Conservation (phyloP, 2,329 filamentous ascomycete genomes). For the Aspergillus uvarum region DNA sequence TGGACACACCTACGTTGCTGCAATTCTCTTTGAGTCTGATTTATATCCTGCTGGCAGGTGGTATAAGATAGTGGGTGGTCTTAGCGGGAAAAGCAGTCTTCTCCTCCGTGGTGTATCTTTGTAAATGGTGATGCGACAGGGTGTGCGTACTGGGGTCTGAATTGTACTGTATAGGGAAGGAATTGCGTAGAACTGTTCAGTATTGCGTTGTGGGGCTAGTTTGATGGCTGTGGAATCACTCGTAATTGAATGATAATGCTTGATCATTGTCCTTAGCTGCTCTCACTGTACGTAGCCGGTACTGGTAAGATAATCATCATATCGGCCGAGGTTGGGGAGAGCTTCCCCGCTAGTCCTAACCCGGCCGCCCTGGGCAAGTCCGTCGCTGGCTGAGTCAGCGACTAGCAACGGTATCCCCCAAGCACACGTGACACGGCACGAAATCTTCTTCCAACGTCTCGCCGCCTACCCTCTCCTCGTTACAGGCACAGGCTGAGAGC, state of each 20-base stretch:
- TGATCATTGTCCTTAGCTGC: too few species aligned
- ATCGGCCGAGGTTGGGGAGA: background rate
- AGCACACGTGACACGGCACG: conserved; percentile 25
- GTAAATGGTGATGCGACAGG: background rate
- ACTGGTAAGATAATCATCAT: too few species aligned
- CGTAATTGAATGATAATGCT: too few species aligned
- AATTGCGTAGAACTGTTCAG: background rate
- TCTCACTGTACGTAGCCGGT: too few species aligned
- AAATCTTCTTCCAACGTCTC: conserved; percentile 37
- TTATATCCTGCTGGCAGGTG: conserved; percentile 1
- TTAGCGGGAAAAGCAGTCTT: background rate
- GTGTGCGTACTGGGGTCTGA: background rate
- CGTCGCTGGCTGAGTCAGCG: conserved; percentile 26
- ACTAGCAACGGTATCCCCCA: background rate
- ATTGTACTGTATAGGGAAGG: background rate
- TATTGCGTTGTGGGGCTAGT: background rate
- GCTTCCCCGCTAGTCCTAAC: conserved; percentile 10
- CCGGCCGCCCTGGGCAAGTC: background rate
- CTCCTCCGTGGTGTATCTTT: background rate
- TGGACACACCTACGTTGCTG: background rate
- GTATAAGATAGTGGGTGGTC: background rate
- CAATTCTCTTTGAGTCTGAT: background rate
- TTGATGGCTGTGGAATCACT: too few species aligned
- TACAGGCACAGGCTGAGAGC: conserved; percentile 35
- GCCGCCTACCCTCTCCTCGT: conserved; percentile 33